phyloP scores from a whole-genome alignment of 148 eudicot genomes.

The Chenopodium quinoa region DNA sequence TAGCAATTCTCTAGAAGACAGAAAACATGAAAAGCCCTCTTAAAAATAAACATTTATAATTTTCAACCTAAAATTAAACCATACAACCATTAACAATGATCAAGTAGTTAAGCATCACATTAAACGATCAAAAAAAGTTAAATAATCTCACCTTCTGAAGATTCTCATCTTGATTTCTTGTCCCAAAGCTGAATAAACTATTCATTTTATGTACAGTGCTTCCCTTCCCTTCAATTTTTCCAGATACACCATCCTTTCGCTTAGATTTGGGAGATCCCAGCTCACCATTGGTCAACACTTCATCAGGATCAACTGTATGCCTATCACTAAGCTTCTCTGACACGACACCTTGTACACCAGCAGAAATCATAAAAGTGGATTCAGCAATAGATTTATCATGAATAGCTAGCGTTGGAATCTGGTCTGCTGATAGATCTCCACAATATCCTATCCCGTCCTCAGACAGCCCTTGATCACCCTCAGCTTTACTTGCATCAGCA shows the following conservation, averaged over 20 bases:
- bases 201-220: slow-evolving; percentile 46
- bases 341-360: slow-evolving; percentile 34
- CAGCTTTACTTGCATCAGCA: slow-evolving; percentile 39
- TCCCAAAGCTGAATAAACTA: slow-evolving; percentile 56
- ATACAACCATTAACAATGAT: background rate
- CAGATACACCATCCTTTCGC: slow-evolving; percentile 36
- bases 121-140: background rate
- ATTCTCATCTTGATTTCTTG: slow-evolving; percentile 49
- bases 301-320: slow-evolving; percentile 38
- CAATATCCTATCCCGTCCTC: slow-evolving; percentile 44
- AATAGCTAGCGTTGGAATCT: slow-evolving; percentile 67
- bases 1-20: background rate
- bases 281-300: slow-evolving; percentile 47
- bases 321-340: slow-evolving; percentile 39
- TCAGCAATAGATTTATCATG: slow-evolving; percentile 46
- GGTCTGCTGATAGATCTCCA: slow-evolving; percentile 49
- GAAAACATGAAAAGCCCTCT: background rate
- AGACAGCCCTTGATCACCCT: slow-evolving; percentile 35
- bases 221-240: slow-evolving; percentile 49
- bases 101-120: background rate
- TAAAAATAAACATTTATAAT: background rate
- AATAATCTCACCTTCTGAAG: slow-evolving; percentile 52
- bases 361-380: slow-evolving; percentile 23
- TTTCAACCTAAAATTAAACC: background rate
- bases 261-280: slow-evolving; percentile 42